Conservation (phyloP, 257 asterid genomes). For the Leptodermis oblonga region DNA sequence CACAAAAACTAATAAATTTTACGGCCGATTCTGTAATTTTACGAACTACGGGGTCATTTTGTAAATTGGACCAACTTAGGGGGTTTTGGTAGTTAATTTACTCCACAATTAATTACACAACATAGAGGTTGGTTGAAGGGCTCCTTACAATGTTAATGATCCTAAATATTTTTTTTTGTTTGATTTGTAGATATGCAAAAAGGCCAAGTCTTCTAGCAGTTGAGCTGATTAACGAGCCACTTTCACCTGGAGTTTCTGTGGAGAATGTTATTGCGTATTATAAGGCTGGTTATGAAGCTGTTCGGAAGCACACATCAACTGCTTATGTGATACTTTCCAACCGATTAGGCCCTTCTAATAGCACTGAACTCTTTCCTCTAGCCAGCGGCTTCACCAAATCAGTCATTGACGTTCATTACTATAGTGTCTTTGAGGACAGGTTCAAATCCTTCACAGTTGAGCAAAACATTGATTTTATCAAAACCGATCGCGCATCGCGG, state of each 20-base stretch:
- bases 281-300: conserved; percentile 44
- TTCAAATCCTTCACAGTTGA: conserved; percentile 34
- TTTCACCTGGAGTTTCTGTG: conserved; percentile 46
- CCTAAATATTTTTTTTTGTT: background rate
- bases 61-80: too few relatives aligned
- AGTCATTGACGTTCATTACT: conserved; percentile 64
- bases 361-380: conserved; percentile 42
- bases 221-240: conserved; percentile 67
- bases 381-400: conserved; percentile 39
- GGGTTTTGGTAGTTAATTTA: background rate
- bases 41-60: too few relatives aligned
- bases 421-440: conserved; percentile 36
- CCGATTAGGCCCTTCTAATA: conserved; percentile 41
- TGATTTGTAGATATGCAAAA: conserved; percentile 38
- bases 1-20: too few relatives aligned
- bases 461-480: conserved; percentile 46
- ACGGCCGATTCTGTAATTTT: too few relatives aligned
- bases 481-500: conserved; percentile 8
- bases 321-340: conserved; percentile 55
- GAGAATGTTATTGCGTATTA: conserved; percentile 38
- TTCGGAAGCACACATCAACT: conserved; percentile 41
- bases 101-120: too few relatives aligned
- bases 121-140: too few relatives aligned
- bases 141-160: too few relatives aligned
- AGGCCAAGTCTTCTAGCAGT: conserved; percentile 58